Evolutionary conservation across 306 rosid genomes (phyloP).

Genomic region (Hippophae gyantsensis): DNA sequence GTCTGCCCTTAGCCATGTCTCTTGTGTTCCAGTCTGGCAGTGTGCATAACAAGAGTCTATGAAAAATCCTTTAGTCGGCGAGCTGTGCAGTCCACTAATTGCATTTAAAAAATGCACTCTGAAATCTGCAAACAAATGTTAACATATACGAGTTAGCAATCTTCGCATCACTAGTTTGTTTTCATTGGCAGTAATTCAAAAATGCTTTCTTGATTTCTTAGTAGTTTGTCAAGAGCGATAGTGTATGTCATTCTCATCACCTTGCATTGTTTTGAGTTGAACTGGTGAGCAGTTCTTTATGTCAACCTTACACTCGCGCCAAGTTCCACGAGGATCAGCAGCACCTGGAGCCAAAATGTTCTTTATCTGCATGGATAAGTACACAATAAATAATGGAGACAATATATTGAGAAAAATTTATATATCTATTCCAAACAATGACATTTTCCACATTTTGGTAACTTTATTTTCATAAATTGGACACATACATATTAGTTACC

Average conservation of each 20-base stretch:
- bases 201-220: background rate
- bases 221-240: too few relatives aligned
- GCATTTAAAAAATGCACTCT: slow-evolving; percentile 62
- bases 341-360: slow-evolving; percentile 82
- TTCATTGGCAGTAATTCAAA: background rate
- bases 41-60: slow-evolving; percentile 88
- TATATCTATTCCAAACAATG: background rate
- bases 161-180: background rate
- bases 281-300: slow-evolving; percentile 57
- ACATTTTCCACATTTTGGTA: background rate
- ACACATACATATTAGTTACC: too few relatives aligned
- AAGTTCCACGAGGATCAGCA: slow-evolving; percentile 78
- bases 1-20: slow-evolving; percentile 63
- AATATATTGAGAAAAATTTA: background rate
- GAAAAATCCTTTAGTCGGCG: slow-evolving; percentile 54
- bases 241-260: slow-evolving; percentile 20
- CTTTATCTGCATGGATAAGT: slow-evolving; percentile 44
- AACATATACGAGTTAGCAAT: background rate
- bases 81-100: slow-evolving; percentile 30
- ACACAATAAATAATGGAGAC: background rate
- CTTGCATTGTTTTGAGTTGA: slow-evolving; percentile 68
- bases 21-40: slow-evolving; percentile 92
- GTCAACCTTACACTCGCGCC: slow-evolving; percentile 78
- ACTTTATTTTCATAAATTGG: too few relatives aligned
- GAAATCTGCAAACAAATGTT: slow-evolving; percentile 41